Conservation (phyloP, 2,329 filamentous ascomycete genomes). For the Colletotrichum cereale region DNA sequence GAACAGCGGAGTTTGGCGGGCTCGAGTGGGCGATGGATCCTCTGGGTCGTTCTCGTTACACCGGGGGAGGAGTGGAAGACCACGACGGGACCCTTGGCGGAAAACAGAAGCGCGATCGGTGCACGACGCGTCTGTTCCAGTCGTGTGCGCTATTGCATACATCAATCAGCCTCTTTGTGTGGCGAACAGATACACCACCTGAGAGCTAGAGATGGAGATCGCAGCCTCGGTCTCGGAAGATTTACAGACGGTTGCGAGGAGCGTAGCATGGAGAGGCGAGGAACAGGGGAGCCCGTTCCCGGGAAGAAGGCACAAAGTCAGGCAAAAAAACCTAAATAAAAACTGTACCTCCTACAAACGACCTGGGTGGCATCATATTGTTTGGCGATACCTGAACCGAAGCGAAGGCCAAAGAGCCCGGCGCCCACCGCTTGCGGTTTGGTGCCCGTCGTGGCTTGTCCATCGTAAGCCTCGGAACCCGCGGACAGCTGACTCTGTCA, state of each 20-base stretch:
- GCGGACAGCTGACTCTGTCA: neutral
- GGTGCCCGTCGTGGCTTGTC: neutral
- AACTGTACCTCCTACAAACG: neutral
- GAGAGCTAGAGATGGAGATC: neutral
- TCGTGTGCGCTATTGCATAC: neutral
- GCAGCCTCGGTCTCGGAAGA: neutral
- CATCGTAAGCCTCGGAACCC: neutral
- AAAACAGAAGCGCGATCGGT: neutral
- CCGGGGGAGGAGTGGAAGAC: constrained; percentile 6
- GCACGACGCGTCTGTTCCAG: neutral
- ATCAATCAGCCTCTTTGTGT: neutral
- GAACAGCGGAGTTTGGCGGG: constrained; percentile 19
- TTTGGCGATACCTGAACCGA: neutral
- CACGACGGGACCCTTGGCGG: constrained; percentile 5
- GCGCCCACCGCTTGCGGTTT: neutral
- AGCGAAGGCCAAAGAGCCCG: neutral
- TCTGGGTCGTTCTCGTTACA: constrained; percentile 9
- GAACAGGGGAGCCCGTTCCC: neutral
- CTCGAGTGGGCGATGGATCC: neutral
- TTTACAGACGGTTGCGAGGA: neutral
- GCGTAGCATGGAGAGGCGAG: neutral
- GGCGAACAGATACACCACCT: neutral
- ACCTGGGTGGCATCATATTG: neutral
- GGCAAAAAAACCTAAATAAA: too few species aligned
- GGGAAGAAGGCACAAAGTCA: neutral